Percentiles rank a stretch among this genome's conserved stretches.
Conservation (phyloP, 495 filamentous ascomycete genomes). For the Aspergillus saccharolyticus region DNA sequence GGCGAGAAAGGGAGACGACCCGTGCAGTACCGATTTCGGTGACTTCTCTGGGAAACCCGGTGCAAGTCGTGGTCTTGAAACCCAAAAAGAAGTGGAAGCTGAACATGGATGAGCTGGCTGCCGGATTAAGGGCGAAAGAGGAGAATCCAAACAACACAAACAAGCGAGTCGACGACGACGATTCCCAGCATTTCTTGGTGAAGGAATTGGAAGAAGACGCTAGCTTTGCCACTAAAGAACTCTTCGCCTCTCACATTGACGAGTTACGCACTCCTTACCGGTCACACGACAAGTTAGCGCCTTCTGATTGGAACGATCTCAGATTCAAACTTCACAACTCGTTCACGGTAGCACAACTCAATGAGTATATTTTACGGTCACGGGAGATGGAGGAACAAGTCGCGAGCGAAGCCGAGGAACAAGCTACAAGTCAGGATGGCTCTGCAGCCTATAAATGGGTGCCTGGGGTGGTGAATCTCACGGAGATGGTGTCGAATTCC, state of each 20-base stretch:
- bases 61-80: slow-evolving; percentile 40
- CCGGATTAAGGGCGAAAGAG: no score
- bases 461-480: slow-evolving; percentile 27
- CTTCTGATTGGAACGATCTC: slow-evolving; percentile 25
- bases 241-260: slow-evolving; percentile 24
- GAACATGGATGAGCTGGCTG: no score
- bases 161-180: not conserved
- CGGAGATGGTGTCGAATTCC: slow-evolving; percentile 12
- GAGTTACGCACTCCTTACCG: slow-evolving; percentile 15
- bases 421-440: not conserved
- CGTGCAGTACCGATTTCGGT: slow-evolving; percentile 9
- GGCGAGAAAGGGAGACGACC: slow-evolving; percentile 2
- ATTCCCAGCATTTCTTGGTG: slow-evolving; percentile 21
- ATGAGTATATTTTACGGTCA: slow-evolving; percentile 26
- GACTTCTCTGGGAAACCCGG: slow-evolving; percentile 37
- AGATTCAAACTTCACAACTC: slow-evolving; percentile 25
- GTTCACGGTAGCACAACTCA: slow-evolving; percentile 34
- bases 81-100: no score
- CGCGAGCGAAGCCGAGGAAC: not conserved
- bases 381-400: no score
- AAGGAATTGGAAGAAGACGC: slow-evolving; percentile 25
- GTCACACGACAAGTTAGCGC: slow-evolving; percentile 20
- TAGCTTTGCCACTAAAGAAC: not conserved
- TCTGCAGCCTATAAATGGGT: slow-evolving; percentile 19
- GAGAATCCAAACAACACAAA: not conserved